A percentile compares a stretch with the other conserved stretches of the same genome.
Conservation (phyloP, 192 early-diverging fungal species). For the Podila clonocystis region DNA sequence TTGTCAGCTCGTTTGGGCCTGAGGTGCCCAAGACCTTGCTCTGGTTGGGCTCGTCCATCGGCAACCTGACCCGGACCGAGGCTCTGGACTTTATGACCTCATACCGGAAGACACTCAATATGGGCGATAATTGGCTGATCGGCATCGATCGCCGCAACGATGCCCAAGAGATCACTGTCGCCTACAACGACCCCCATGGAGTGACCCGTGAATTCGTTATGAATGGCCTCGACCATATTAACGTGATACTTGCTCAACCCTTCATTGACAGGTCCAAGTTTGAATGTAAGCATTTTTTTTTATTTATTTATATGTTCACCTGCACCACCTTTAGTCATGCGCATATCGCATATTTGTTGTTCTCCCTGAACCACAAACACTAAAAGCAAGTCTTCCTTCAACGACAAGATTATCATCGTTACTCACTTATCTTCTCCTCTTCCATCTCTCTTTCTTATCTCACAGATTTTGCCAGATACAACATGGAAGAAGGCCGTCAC, state of each 20-base stretch:
- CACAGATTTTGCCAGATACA: slow-evolving; percentile 73
- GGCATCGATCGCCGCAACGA: slow-evolving; percentile 90
- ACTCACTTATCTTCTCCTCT: not conserved
- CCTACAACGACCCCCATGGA: slow-evolving; percentile 87
- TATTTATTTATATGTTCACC: not conserved
- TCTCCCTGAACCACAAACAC: too few relatives aligned
- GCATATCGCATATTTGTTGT: too few relatives aligned
- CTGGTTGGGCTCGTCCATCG: slow-evolving; percentile 94
- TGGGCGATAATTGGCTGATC: slow-evolving; percentile 81
- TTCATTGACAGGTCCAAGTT: slow-evolving; percentile 76
- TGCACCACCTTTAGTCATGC: not conserved
- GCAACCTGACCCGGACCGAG: slow-evolving; percentile 75
- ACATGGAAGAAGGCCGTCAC: slow-evolving; percentile 78
- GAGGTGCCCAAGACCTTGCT: slow-evolving; percentile 76
- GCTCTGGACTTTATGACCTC: slow-evolving; percentile 73
- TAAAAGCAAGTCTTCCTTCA: too few relatives aligned
- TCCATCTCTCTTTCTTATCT: not conserved
- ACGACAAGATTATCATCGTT: too few relatives aligned
- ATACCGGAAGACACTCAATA: slow-evolving; percentile 67
- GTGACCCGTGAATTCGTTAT: slow-evolving; percentile 85
- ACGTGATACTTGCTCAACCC: slow-evolving; percentile 67
- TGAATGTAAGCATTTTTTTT: slow-evolving; percentile 36
- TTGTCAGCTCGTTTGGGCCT: slow-evolving; percentile 59
- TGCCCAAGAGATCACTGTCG: slow-evolving; percentile 69
- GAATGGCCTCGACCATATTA: slow-evolving; percentile 85